Evolutionary conservation across 306 rosid genomes (phyloP), one percentile per base, ranked within the genome.

Genomic region (Pterocarpus macrocarpus): DNA sequence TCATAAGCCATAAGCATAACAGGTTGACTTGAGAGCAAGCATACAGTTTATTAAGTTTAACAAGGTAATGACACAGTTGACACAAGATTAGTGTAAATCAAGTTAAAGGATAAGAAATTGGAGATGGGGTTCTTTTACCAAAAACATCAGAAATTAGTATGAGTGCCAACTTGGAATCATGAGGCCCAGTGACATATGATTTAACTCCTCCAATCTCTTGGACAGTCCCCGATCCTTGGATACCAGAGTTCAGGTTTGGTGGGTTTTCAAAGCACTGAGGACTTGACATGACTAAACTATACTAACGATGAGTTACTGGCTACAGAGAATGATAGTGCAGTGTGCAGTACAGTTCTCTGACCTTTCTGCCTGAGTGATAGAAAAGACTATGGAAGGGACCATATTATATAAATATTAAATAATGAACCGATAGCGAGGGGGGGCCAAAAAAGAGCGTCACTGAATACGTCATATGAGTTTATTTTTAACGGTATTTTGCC

Each of bases 81-180:
- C 13, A 53, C 28, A 22, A 22, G 28, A 22, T 22, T 22, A 22
- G 28, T 22, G 15, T 71, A 56, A 22, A 64, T 4, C 14, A 7
- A 5, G 36, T 56, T 52, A 53, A 22, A 83, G 66, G 30, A 52
- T 8, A 11, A 79, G 30, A 52, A 13, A 59, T 52, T 11, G 62
- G 58, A 32, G 66, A 77, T 75, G 2, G 28, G 28, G 28, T 0
- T 22, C 10, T 35, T 2, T 38, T 79, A 90, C 92, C 91, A 73
- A 81, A 85, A 5, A 80, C 75, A 65, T 90, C 89, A 15, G 87
- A 88, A 75, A 87, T 62, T 0, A 90, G 88, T 69, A 87, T 78
- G 82, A 86, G 77, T 44, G 92, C 91, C 35, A 73, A 79, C 55
- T 81, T 81, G 67, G 87, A 90, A 70, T 88, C 16, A 41, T 36